Evolutionary conservation across 495 filamentous ascomycete species (phyloP), one percentile per base, ranked within the genome.

Genomic region (Hypoxylon trugodes): DNA sequence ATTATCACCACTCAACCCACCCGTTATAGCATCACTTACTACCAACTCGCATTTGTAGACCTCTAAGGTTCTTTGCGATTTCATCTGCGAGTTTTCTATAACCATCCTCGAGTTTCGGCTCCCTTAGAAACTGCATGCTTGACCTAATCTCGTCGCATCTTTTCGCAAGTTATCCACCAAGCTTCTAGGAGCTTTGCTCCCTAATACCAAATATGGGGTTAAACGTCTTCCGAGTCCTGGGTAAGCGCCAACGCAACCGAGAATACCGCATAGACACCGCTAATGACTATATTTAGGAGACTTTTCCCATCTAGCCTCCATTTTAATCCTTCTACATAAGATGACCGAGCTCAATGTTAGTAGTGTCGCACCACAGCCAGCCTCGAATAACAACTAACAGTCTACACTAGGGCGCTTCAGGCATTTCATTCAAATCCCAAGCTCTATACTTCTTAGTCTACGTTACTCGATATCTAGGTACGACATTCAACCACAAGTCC

Each of bases 401-500:
- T n/a, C 42, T 47, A 13, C 32, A 33, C 13, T 80, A 98, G 95
- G 96, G 92, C 81, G 96, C 93, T 69, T 88, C 94, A 9, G 95
- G 95, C 59, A 90, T 98, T 77, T 98, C 95, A 4, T 97, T 98
- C 83, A 98, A 98, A 75, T 96, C 95, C 48, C 95, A 98, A 82
- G 88, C 87, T 21, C 81, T 98, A 32, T 98, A 98, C 77, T 76
- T 98, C 60, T 79, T 96, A 32, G 96, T 98, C 52, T 98, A 98
- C 76, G 70, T 93, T 18, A 94, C 93, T 42, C 86, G 95, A 58
- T 98, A 98, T 77, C 85, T 97, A 57, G 92, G 90, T 92, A 74
- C 45, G 75, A 50, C 25, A 10, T 8, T 24, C 9, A 47, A 38
- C 59, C 18, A 59, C 45, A 33, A 13, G 19, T 19, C 36, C 15